Base-by-base conservation (phyloP, 805 yeast genomes). In the Cyberlindnera saturnus region DNA sequence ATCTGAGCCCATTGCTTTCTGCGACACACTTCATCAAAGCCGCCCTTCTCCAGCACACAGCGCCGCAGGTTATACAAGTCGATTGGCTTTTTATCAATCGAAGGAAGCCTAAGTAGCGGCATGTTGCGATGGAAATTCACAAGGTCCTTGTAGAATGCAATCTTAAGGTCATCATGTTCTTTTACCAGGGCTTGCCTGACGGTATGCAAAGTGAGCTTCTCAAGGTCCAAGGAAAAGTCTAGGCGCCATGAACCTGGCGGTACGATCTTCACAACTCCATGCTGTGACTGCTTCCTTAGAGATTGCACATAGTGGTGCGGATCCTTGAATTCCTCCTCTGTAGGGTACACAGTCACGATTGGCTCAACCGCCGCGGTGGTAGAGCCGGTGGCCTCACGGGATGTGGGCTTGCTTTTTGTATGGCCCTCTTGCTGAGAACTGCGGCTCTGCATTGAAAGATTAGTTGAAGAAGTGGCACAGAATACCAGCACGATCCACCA, bases 1-100 rank as follows among this genome's bases (percentile, higher is more conserved):
- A 87, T 74, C 55, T 84, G 88, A 1, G 88, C 88, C 96, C 96
- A 87, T 37, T 77, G 67, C 54, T 84, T 83, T 43, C 73, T 74
- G 43, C 71, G 61, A 37, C 83, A 75, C n/a, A 86, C 89, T 10
- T 63, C 69, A 10, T 70, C 68, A 56, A 70, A 80, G 0, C 95
- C 95, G 16, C 93, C 93, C 46, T 83, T 67, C 15, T 74, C 57
- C 16, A 72, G 65, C 2, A 86, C 93, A 13, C 77, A 69, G 32
- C 73, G 65, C 51, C 75, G 72, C 33, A 86, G 61, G 34, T 76
- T 67, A 59, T 70, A 85, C 31, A 86, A 64, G 61, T 86, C 90
- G 34, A 86, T 59, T 1, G 81, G 74, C 41, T 84, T 65, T 50
- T 78, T 79, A 52, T 84, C 87, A 26, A 84, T 78, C 51, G 75